Evolutionary conservation across 164 flowering plant species (phyloP).

Genomic region (Umbellularia californica): DNA sequence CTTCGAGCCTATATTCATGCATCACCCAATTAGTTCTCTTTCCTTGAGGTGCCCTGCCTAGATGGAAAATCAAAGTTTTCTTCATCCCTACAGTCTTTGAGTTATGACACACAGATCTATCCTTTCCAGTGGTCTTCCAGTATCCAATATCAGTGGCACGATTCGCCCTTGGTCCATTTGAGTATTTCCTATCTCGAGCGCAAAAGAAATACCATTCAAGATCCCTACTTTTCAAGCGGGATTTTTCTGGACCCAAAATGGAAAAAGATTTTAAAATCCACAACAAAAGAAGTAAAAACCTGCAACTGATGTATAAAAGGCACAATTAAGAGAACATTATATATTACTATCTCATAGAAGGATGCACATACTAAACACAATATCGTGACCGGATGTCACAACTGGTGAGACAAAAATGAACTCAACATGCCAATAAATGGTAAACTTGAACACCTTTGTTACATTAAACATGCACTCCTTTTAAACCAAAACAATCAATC

Average conservation of each 20-base stretch:
- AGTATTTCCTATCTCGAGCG: conserved; percentile 63
- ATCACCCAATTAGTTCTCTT: conserved; percentile 86
- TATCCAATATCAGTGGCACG: conserved; percentile 70
- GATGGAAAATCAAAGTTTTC: conserved; percentile 69
- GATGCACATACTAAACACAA: neutral
- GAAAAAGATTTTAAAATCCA: neutral
- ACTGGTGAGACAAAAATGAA: neutral
- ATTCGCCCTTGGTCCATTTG: conserved; percentile 52
- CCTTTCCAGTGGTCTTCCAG: conserved; percentile 92
- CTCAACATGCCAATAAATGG: neutral
- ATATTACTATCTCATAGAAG: neutral
- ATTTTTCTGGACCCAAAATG: conserved; percentile 35
- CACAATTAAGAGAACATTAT: neutral
- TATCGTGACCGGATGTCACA: neutral
- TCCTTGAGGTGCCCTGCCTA: conserved; percentile 59
- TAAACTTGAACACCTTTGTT: too few relatives aligned
- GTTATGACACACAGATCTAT: conserved; percentile 42
- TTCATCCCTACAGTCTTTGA: conserved; percentile 51
- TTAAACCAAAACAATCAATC: too few relatives aligned
- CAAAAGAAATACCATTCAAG: conserved; percentile 85
- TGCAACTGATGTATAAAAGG: neutral
- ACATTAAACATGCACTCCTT: neutral
- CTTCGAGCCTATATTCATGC: conserved; percentile 77
- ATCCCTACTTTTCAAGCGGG: conserved; percentile 48
- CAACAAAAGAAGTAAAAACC: neutral